Percentiles rank a stretch among this genome's conserved stretches.
These are phyloP conservation scores for Lactifluus echinatus DNA, from an alignment of 768 basidiomycete genomes.

Conservation along the genomic window DNA sequence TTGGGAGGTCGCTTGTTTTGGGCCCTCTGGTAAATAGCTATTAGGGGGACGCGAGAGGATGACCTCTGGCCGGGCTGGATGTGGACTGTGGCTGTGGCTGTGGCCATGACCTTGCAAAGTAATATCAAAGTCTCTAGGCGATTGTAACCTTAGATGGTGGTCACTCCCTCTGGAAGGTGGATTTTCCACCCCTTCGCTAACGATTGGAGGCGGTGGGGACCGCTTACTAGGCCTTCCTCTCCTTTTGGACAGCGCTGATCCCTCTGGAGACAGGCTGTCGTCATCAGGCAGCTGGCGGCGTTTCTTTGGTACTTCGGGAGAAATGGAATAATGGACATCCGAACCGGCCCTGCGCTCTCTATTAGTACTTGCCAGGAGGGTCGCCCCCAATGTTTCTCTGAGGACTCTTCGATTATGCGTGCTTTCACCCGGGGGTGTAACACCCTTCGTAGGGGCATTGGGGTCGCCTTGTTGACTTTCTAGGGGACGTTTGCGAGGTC, in stretches of 20 bases:
- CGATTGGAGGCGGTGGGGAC: not conserved
- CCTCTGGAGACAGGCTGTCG: not conserved
- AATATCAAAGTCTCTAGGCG: not conserved
- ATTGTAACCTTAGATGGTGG: too few relatives aligned
- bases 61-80: not conserved
- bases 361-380: not conserved
- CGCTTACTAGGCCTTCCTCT: conserved; percentile 20
- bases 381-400: not conserved
- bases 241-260: conserved; percentile 4
- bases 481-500: conserved; percentile 25
- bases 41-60: not conserved
- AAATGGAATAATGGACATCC: not conserved
- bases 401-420: not conserved
- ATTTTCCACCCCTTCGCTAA: not conserved
- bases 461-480: conserved; percentile 20
- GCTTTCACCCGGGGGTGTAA: not conserved
- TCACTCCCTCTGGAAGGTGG: not conserved
- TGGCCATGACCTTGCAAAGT: not conserved
- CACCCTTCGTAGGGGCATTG: conserved; percentile 2
- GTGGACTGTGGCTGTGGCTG: not conserved
- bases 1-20: not conserved
- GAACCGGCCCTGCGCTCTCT: not conserved
- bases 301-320: conserved; percentile 26
- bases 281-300: conserved; percentile 31
- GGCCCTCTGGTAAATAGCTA: not conserved